Evolutionary conservation across 352 stramenopile genomes (phyloP).

Genomic region (Globisporangium heterothallicum): DNA sequence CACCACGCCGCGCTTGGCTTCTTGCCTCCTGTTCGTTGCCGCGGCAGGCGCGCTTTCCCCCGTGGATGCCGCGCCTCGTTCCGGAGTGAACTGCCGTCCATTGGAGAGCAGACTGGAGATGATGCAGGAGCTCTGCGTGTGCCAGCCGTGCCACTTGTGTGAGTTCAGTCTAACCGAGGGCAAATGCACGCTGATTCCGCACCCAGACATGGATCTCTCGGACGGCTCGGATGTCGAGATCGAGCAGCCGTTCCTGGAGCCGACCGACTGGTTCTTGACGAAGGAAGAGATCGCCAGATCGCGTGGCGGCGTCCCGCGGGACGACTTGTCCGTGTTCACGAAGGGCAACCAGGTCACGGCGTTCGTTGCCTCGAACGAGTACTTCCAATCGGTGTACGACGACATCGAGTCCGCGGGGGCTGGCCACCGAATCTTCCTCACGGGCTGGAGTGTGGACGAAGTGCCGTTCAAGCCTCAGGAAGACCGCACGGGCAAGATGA

Average conservation of each 20-base stretch:
- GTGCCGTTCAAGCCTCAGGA: slow-evolving; percentile 43
- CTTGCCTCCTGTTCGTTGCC: slow-evolving; percentile 2
- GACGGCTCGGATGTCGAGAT: slow-evolving; percentile 20
- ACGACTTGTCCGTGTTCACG: slow-evolving; percentile 40
- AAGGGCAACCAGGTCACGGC: slow-evolving; percentile 42
- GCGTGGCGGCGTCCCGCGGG: slow-evolving; percentile 34
- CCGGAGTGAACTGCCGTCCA: slow-evolving; percentile 14
- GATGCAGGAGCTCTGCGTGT: slow-evolving; percentile 25
- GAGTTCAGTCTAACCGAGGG: slow-evolving; percentile 18
- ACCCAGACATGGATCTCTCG: slow-evolving; percentile 12
- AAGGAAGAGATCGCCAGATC: slow-evolving; percentile 45
- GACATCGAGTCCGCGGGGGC: slow-evolving; percentile 28
- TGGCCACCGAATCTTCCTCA: slow-evolving; percentile 42
- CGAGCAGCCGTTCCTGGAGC: slow-evolving; percentile 40
- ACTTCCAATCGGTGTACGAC: slow-evolving; percentile 44
- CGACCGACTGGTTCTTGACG: slow-evolving; percentile 54
- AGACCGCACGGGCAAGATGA: slow-evolving; percentile 19
- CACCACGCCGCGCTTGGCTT: neutral
- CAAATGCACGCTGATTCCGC: slow-evolving; percentile 19
- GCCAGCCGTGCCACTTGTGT: slow-evolving; percentile 34
- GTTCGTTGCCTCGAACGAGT: slow-evolving; percentile 32
- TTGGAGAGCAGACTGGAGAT: slow-evolving; percentile 18
- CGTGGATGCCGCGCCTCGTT: neutral
- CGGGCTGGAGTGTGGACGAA: slow-evolving; percentile 60
- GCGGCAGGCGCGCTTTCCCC: neutral